These are phyloP conservation scores for Aspergillus novofumigatus DNA, from an alignment of 2,329 filamentous ascomycete species.

Conservation along the genomic window DNA sequence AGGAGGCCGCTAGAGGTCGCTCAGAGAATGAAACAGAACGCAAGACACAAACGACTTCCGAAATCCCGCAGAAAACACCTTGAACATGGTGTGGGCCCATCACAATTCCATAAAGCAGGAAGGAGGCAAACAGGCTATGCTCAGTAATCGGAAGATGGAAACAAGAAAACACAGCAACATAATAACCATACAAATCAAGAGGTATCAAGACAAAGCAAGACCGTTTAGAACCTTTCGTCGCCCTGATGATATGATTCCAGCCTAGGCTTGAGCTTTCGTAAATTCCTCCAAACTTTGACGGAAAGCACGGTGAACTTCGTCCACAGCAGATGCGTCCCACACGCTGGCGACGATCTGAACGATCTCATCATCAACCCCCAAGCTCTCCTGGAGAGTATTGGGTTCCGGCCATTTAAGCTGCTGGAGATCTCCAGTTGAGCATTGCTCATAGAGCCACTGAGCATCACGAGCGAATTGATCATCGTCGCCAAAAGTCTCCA, in stretches of 20 bases:
- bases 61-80: background rate
- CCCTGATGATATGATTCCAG: background rate
- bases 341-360: slow-evolving; percentile 12
- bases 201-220: background rate
- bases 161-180: background rate
- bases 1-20: slow-evolving; percentile 1
- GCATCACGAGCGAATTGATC: slow-evolving; percentile 23
- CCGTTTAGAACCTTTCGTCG: background rate
- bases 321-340: slow-evolving; percentile 15
- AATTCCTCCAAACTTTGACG: slow-evolving; percentile 14
- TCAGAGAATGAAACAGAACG: background rate
- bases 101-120: background rate
- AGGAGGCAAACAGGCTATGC: background rate
- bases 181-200: background rate
- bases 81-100: background rate
- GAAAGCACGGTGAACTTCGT: slow-evolving; percentile 12
- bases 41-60: background rate
- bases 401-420: slow-evolving; percentile 20
- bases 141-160: background rate
- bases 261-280: slow-evolving; percentile 8
- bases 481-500: slow-evolving; percentile 17
- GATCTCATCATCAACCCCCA: slow-evolving; percentile 11
- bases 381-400: slow-evolving; percentile 12
- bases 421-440: slow-evolving; percentile 21
- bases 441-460: slow-evolving; percentile 23